Conservation (phyloP, 2,329 filamentous ascomycete species). For the Fusarium sp. region DNA sequence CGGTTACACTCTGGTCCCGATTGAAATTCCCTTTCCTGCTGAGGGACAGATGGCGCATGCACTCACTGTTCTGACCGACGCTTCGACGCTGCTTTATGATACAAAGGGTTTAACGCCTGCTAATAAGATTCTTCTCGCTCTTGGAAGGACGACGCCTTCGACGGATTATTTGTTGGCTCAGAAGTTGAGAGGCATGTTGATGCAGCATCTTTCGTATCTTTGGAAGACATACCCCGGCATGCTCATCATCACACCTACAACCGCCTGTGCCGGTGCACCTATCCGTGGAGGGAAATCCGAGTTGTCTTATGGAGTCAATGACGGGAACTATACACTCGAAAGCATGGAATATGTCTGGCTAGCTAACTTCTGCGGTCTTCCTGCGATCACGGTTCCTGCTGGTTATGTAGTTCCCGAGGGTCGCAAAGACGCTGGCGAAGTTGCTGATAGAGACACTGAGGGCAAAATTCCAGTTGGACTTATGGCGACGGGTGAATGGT, state of each 20-base stretch:
- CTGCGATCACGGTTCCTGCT: slow-evolving; percentile 59
- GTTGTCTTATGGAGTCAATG: slow-evolving; percentile 57
- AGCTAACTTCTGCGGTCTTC: slow-evolving; percentile 64
- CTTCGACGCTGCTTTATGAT: slow-evolving; percentile 60
- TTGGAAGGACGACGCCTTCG: slow-evolving; percentile 72
- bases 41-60: slow-evolving; percentile 80
- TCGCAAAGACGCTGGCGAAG: slow-evolving; percentile 45
- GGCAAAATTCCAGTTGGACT: slow-evolving; percentile 65
- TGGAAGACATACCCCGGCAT: slow-evolving; percentile 75
- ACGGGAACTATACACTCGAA: slow-evolving; percentile 60
- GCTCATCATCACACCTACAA: slow-evolving; percentile 78
- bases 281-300: slow-evolving; percentile 54
- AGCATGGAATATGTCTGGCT: slow-evolving; percentile 66
- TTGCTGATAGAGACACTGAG: slow-evolving; percentile 50
- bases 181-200: slow-evolving; percentile 75
- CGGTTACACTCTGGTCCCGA: slow-evolving; percentile 66
- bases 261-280: slow-evolving; percentile 61
- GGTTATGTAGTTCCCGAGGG: slow-evolving; percentile 59
- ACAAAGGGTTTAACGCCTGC: slow-evolving; percentile 66
- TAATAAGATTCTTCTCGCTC: slow-evolving; percentile 74
- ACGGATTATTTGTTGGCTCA: slow-evolving; percentile 78
- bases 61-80: slow-evolving; percentile 78
- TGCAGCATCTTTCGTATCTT: slow-evolving; percentile 77
- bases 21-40: slow-evolving; percentile 68
- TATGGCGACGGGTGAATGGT: slow-evolving; percentile 69